Evolutionary conservation across 257 asterid species (phyloP).

Genomic region (Nicotiana benthamiana): DNA sequence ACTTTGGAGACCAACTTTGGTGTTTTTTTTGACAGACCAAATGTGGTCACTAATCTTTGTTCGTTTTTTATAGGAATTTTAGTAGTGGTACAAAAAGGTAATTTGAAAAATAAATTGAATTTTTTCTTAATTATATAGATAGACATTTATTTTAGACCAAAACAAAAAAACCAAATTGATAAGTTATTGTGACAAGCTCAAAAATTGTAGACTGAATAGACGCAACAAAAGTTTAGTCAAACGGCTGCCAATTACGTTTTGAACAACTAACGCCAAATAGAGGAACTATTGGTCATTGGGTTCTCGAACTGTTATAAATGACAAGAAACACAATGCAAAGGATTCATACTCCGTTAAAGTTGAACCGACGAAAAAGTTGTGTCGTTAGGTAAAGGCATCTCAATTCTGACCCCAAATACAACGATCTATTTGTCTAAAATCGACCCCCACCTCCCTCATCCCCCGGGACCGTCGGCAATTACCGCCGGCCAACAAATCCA

Average conservation of each 20-base stretch:
- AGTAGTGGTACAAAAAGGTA: too few species aligned
- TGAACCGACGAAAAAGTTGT: not conserved
- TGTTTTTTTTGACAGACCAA: too few species aligned
- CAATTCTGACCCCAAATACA: not conserved
- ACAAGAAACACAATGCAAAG: not conserved
- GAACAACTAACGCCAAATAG: not conserved
- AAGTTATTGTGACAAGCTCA: not conserved
- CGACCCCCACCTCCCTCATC: not conserved
- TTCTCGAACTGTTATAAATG: not conserved
- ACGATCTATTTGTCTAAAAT: not conserved
- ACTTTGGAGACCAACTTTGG: too few species aligned
- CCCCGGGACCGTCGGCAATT: not conserved
- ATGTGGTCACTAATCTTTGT: too few species aligned
- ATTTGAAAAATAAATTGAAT: too few species aligned
- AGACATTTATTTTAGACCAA: too few species aligned
- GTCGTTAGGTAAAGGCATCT: not conserved
- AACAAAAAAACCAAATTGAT: too few species aligned
- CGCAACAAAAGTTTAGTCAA: not conserved
- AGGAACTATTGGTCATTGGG: not conserved
- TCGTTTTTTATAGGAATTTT: too few species aligned
- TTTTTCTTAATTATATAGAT: too few species aligned
- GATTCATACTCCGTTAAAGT: not conserved
- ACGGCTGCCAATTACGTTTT: not conserved
- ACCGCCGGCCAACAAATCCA: not conserved
- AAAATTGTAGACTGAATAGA: not conserved